Base-by-base conservation (phyloP, 306 rosid genomes). In the Calophaca sinica region DNA sequence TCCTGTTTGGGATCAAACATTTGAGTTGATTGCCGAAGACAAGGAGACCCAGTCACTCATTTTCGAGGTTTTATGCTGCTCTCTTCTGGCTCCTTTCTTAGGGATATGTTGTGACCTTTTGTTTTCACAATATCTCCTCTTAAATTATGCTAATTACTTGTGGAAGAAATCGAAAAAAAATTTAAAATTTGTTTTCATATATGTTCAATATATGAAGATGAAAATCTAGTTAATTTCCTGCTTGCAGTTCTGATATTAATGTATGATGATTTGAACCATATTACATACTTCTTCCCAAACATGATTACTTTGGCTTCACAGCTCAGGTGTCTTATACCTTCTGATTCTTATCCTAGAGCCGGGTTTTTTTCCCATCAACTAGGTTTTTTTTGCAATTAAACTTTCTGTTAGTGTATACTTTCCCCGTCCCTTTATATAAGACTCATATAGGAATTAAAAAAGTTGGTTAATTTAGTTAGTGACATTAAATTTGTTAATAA, bases 11-110 rank as follows among this genome's bases (percentile, higher is more conserved):
- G 68, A 90, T 77, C 87, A 96, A 84, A 75, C 77, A 51, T 89
- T 96, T 14, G 87, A 90, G 9, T 31, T 96, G 87, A 96, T 90
- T 67, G 98, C 90, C 14, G 98, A 92, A 86, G 98, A 92, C 91
- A 96, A 90, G 85, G 99, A 94, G 91, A 92, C 97, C 6, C 98
- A 94, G 55, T 82, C 98, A 32, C 82, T 94, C 62, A 62, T 62
- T 86, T 58, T 94, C 5, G 96, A 94, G 99, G 99, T 94, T 81
- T 73, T 42, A 41, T 42, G 29, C 68, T 60, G 9, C 73, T 29
- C 29, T 60, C 70, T 57, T 73, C 68, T 62, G 29, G 66, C 77
- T 39, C 44, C 60, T 59, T 46, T 65, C 51, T 58, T 46, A 9
- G 58, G 12, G 62, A 61, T 61, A 49, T 26, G 10, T 44, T 73